Evolutionary conservation across 2,329 filamentous ascomycete genomes (phyloP).

Genomic region (Cercospora nicotianae): DNA sequence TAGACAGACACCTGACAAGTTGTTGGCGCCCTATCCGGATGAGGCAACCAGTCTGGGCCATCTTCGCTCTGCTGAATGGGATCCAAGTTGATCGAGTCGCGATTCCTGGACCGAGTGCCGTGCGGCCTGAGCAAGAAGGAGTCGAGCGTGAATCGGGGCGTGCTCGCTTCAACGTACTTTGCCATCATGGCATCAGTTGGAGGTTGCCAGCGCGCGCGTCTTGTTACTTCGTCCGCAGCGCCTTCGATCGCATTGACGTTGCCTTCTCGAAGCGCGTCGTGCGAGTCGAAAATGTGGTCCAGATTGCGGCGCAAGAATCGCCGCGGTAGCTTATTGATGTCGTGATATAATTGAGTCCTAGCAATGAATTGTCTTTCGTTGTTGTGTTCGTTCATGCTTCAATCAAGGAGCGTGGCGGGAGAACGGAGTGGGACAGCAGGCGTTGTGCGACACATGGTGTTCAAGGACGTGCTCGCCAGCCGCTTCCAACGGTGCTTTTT

Average conservation of each 20-base stretch:
- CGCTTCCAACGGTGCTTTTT: neutral
- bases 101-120: neutral
- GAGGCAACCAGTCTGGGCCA: constrained; percentile 28
- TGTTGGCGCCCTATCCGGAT: constrained; percentile 22
- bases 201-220: constrained; percentile 17
- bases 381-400: constrained; percentile 13
- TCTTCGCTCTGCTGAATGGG: neutral
- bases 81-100: neutral
- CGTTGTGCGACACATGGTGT: constrained; percentile 9
- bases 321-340: constrained; percentile 4
- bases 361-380: constrained; percentile 2
- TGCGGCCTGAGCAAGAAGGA: constrained; percentile 6
- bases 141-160: constrained; percentile 2
- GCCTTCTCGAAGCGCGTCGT: constrained; percentile 23
- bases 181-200: constrained; percentile 10
- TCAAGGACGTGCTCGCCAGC: neutral
- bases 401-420: neutral
- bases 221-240: neutral
- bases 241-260: constrained; percentile 4
- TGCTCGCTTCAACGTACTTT: neutral
- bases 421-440: neutral
- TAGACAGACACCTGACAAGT: constrained; percentile 29
- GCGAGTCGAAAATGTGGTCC: constrained; percentile 31
- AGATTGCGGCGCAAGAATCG: constrained; percentile 38
- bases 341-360: constrained; percentile 12